Base-by-base conservation (phyloP, 495 filamentous ascomycete genomes). In the Penicillium longicatenatum region DNA sequence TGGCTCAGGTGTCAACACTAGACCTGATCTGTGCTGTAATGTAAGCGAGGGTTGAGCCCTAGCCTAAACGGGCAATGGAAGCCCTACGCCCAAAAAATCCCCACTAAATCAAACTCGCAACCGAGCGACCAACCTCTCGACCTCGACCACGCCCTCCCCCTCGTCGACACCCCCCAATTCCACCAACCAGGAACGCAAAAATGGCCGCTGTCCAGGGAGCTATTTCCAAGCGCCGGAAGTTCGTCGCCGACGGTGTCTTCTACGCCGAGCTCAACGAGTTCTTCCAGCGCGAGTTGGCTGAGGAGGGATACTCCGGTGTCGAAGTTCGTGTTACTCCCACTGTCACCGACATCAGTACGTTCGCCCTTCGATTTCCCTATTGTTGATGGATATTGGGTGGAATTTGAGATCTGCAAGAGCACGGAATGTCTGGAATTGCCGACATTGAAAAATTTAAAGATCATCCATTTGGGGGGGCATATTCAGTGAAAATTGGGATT, bases 211-310 rank as follows among this genome's bases (percentile, higher is more conserved):
- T 84, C 68, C 84, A 85, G 75, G 85, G 82, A 75, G 82, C 85
- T 75, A 87, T 89, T 79, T 97, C 93, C 74, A 98, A 98, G 89
- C 88, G 92, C 75, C 89, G 94, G 82, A 98, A 98, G 90, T 98
- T 98, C 86, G 93, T 98, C 79, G 95, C 95, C 73, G 95, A 98
- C 79, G 95, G 94, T 83, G 95, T 98, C 76, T 98, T 98, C 90
- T 98, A 97, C 79, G 95, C 95, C 82, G 94, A 98, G 82, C 82
- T 98, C 79, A 98, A 98, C 89, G 94, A 98, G 84, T 98, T 98
- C 90, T 98, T 98, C 92, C 95, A 97, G 85, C 93, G 95, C 77
- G 94, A 98, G 83, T 84, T 98, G 75, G 93, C 93, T 75, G 93
- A 98, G 86, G 95, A 98, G 85, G 94, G 94, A 66, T 98, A 98